Evolutionary conservation across 495 filamentous ascomycete genomes (phyloP).

Genomic region (Penicillium coffeae): DNA sequence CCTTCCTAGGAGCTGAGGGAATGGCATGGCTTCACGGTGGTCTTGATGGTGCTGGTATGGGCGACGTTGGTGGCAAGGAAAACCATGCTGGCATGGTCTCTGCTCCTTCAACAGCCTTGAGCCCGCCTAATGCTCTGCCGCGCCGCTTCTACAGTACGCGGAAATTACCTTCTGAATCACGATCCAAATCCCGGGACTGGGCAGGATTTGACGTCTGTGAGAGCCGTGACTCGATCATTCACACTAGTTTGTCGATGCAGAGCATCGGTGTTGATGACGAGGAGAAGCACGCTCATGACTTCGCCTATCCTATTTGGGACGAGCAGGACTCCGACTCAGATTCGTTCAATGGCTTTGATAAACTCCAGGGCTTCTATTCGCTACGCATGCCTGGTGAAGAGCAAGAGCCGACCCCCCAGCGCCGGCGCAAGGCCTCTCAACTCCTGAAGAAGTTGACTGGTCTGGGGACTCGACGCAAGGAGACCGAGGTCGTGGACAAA

Average conservation of each 20-base stretch:
- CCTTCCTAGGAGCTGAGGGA: slow-evolving; percentile 11
- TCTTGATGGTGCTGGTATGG: slow-evolving; percentile 1
- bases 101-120: background rate
- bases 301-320: slow-evolving; percentile 3
- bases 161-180: background rate
- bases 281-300: background rate
- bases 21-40: slow-evolving; percentile 16
- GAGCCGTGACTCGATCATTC: slow-evolving; percentile 5
- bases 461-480: slow-evolving; percentile 12
- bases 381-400: background rate
- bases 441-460: slow-evolving; percentile 24
- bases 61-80: background rate
- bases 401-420: background rate
- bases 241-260: slow-evolving; percentile 3
- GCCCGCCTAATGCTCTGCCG: slow-evolving; percentile 2
- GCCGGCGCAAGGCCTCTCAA: slow-evolving; percentile 13
- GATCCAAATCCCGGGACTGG: background rate
- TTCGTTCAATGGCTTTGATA: background rate
- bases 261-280: slow-evolving; percentile 5
- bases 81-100: background rate
- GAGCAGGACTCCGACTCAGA: background rate
- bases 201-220: background rate
- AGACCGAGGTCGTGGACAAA: background rate
- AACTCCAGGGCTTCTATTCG: slow-evolving; percentile 7
- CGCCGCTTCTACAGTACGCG: slow-evolving; percentile 20